Evolutionary conservation across 2,329 filamentous ascomycete genomes (phyloP).

Genomic region (Pseudomassariella vexata): DNA sequence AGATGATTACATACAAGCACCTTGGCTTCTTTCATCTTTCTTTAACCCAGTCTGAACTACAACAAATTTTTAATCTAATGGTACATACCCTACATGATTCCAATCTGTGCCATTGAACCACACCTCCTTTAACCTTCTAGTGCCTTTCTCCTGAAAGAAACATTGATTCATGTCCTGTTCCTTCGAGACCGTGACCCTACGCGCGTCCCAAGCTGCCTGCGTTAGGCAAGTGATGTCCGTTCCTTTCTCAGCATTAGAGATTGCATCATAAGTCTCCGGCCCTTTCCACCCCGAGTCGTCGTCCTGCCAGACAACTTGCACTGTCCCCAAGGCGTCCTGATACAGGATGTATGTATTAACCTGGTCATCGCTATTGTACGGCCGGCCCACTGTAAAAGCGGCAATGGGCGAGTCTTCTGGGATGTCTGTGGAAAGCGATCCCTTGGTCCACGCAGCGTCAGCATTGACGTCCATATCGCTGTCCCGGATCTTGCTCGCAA

Average conservation of each 20-base stretch:
- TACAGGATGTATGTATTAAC: slow-evolving; percentile 18
- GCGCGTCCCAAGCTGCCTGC: slow-evolving; percentile 9
- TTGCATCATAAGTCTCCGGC: slow-evolving; percentile 13
- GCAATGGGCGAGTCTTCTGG: slow-evolving; percentile 12
- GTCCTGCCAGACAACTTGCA: slow-evolving; percentile 18
- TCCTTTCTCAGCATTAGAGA: slow-evolving; percentile 9
- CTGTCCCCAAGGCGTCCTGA: slow-evolving; percentile 10
- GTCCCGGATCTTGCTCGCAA: slow-evolving; percentile 28
- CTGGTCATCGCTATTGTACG: slow-evolving; percentile 13
- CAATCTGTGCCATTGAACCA: slow-evolving; percentile 16
- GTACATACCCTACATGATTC: slow-evolving; percentile 12
- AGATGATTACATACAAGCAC: too few relatives aligned
- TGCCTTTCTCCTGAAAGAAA: slow-evolving; percentile 12
- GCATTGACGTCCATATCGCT: slow-evolving; percentile 33
- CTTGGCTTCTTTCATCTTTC: too few relatives aligned
- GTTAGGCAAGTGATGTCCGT: slow-evolving; percentile 18
- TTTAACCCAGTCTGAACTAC: too few relatives aligned
- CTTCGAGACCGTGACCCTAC: slow-evolving; percentile 9
- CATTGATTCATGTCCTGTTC: slow-evolving; percentile 19
- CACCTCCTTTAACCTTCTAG: slow-evolving; percentile 13
- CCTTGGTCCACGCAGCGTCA: slow-evolving; percentile 1
- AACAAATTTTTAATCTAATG: slow-evolving; percentile 5
- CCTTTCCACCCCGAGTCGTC: slow-evolving; percentile 13
- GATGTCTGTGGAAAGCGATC: slow-evolving; percentile 1
- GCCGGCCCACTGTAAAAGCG: slow-evolving; percentile 15